Conservation (phyloP, 805 yeast genomes). For the Myxozyma vanderwaltii region DNA sequence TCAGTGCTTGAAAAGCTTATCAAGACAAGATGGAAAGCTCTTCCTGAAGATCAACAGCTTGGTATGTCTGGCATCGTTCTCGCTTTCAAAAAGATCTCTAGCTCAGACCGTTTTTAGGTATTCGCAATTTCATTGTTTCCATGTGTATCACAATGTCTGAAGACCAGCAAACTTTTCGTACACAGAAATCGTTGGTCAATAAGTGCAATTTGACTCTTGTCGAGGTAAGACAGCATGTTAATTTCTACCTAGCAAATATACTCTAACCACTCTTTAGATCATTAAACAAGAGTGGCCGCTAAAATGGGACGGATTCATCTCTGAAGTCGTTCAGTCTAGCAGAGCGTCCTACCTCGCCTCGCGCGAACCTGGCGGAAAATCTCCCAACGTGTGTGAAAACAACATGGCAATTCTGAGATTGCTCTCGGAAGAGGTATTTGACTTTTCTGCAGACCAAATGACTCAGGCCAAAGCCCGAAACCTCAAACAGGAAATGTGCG, state of each 20-base stretch:
- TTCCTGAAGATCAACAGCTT: conserved; percentile 83
- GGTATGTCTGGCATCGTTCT: too few relatives aligned
- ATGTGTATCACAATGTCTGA: conserved; percentile 93
- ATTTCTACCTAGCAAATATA: not conserved
- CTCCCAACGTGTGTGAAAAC: conserved; percentile 85
- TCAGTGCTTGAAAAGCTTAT: conserved; percentile 87
- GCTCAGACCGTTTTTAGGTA: too few relatives aligned
- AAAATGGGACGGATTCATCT: conserved; percentile 96
- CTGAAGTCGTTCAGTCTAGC: conserved; percentile 85
- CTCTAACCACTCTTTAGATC: conserved; percentile 50
- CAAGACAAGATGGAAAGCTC: conserved; percentile 88
- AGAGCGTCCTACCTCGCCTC: conserved; percentile 60
- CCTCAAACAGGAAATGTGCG: conserved; percentile 79
- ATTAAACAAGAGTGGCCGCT: conserved; percentile 99
- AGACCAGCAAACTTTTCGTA: conserved; percentile 68
- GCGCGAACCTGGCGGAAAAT: conserved; percentile 11
- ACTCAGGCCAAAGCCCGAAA: conserved; percentile 91
- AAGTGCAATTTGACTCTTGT: conserved; percentile 93
- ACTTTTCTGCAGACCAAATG: conserved; percentile 92
- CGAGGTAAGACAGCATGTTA: conserved; percentile 17
- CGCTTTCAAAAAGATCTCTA: too few relatives aligned
- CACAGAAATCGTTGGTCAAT: conserved; percentile 80
- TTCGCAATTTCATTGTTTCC: conserved; percentile 88
- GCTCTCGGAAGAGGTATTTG: conserved; percentile 93
- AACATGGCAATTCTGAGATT: conserved; percentile 90